A percentile compares a stretch with the other conserved stretches of the same genome.
Evolutionary conservation across 495 filamentous ascomycete genomes (phyloP).

Genomic region (Neurospora sp.): DNA sequence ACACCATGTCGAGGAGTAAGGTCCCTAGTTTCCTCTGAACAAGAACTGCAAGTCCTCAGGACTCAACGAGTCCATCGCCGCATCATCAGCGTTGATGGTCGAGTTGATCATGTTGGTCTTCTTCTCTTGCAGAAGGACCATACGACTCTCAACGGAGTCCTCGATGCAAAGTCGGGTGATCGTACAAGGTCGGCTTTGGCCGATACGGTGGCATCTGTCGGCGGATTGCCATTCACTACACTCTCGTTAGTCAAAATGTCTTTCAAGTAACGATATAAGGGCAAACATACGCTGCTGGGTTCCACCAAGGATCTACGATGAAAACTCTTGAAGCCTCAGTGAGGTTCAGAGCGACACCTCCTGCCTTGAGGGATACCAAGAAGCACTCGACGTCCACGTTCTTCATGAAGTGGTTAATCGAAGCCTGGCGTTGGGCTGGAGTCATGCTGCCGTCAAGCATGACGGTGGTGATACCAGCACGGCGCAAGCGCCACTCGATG

Average conservation of each 20-base stretch:
- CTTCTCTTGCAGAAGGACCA: constrained; percentile 93
- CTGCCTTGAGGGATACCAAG: constrained; percentile 87
- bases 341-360: constrained; percentile 88
- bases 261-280: neutral
- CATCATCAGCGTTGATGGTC: constrained; percentile 85
- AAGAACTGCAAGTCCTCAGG: constrained; percentile 89
- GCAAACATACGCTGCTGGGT: constrained; percentile 58
- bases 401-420: constrained; percentile 88
- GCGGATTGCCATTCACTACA: constrained; percentile 82
- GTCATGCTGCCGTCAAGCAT: constrained; percentile 97
- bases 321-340: constrained; percentile 91
- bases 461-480: constrained; percentile 92
- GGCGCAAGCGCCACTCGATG: constrained; percentile 89
- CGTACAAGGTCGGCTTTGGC: constrained; percentile 85
- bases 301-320: constrained; percentile 98
- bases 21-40: constrained; percentile 52
- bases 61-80: constrained; percentile 80
- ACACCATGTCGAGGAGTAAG: neutral
- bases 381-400: constrained; percentile 89
- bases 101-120: constrained; percentile 93
- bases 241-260: neutral
- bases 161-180: constrained; percentile 91
- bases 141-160: constrained; percentile 89
- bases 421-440: constrained; percentile 79
- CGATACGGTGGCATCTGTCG: constrained; percentile 94